Base-by-base conservation (phyloP, 176 grass and related monocot genomes). In the barley (Hordeum vulgare) region DNA sequence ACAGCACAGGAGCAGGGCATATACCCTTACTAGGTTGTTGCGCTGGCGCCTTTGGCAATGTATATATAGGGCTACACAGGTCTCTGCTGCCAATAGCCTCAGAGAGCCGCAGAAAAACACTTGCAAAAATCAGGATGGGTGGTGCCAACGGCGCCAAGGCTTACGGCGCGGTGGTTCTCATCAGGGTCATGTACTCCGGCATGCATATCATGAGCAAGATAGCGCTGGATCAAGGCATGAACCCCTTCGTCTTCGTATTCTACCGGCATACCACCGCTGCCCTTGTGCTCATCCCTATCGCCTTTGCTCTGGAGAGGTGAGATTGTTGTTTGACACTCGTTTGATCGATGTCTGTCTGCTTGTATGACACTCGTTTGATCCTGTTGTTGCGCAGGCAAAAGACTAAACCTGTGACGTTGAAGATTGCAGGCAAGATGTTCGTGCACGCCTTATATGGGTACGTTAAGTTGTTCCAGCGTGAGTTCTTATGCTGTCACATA, bases 151-250 rank as follows among this genome's bases (percentile, higher is more conserved):
- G 74, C 36, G 66, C 68, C 3, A 94, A 92, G 83, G 81, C 54
- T 7, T 89, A 84, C 26, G 34, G 40, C 3, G 79, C 86, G 3
- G 83, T 87, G 2, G 36, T 92, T 21, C 81, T 97, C 0, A 85
- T 97, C 65, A 82, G 90, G 68, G 13, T 92, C 37, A 77, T 94
- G 87, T 97, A 94, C 85, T 68, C 94, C 8, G 86, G 88, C 68
- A 87, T 90, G 88, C 90, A 94, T 25, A 69, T 94, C 14, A 27
- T 94, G 49, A 77, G 83, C 51, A 94, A 94, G 86, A 75, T 68
- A 11, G 90, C 90, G 49, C 56, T 97, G 74, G 72, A 92, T 60
- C 54, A 82, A 12, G 94, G 90, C 88, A 80, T 90, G 89, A 97
- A 85, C 86, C 76, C 91, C 2, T 76, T 77, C 37, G 90, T 97